Evolutionary conservation across 768 basidiomycete species (phyloP).

Genomic region (Tremella mesenterica): DNA sequence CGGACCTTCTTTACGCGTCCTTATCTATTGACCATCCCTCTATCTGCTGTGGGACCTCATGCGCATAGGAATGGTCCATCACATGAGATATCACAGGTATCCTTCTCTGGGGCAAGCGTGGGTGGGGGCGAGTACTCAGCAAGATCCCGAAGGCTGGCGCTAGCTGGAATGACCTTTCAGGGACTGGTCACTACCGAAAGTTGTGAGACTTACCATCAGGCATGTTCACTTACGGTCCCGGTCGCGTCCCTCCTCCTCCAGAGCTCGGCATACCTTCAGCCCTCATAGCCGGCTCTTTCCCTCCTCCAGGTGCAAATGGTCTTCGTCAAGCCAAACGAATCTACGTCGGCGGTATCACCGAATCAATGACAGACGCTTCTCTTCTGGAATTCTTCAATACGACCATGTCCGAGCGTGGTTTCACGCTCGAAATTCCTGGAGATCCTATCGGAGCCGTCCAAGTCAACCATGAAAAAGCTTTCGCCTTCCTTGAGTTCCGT

Average conservation of each 20-base stretch:
- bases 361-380: conserved; percentile 86
- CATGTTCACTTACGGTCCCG: conserved; percentile 70
- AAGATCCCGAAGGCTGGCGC: no score
- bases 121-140: no score
- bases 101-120: no score
- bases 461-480: conserved; percentile 97
- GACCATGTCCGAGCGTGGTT: conserved; percentile 70
- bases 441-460: conserved; percentile 89
- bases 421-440: conserved; percentile 48
- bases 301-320: conserved; percentile 24
- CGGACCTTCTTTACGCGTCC: no score
- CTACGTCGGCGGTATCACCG: conserved; percentile 94
- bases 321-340: conserved; percentile 80
- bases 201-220: conserved; percentile 67
- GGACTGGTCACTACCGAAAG: no score
- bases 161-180: no score
- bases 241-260: conserved; percentile 92
- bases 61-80: no score
- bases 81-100: no score
- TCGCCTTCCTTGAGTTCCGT: conserved; percentile 99
- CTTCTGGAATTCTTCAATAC: conserved; percentile 88
- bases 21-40: no score
- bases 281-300: conserved; percentile 34
- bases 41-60: no score
- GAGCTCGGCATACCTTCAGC: conserved; percentile 65